Evolutionary conservation across 352 stramenopile genomes (phyloP).

Genomic region (Thraustochytrium striatum): DNA sequence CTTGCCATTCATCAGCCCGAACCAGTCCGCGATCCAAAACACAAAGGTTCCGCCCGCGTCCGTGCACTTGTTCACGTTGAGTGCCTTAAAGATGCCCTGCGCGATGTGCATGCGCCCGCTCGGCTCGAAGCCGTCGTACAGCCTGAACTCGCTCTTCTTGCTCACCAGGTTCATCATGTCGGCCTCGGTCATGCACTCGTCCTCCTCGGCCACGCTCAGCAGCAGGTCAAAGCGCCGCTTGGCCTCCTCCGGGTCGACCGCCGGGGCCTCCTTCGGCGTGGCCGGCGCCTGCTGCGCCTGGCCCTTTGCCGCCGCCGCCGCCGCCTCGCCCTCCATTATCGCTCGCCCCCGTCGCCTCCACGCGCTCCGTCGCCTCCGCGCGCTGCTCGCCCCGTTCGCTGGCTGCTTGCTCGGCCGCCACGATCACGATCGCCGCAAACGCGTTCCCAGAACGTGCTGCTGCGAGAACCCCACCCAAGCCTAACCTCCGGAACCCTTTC

Average conservation of each 20-base stretch:
- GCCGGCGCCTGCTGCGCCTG: neutral
- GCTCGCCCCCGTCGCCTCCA: too few species aligned
- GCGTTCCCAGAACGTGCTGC: too few species aligned
- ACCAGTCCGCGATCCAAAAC: constrained; percentile 99
- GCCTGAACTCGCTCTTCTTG: constrained; percentile 79
- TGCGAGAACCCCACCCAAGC: too few species aligned
- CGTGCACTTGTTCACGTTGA: constrained; percentile 94
- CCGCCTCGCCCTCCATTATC: neutral
- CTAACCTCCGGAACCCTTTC: too few species aligned
- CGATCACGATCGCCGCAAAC: too few species aligned
- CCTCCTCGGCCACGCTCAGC: constrained; percentile 81
- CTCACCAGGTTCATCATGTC: constrained; percentile 73
- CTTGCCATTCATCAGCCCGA: constrained; percentile 99
- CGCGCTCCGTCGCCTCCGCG: too few species aligned
- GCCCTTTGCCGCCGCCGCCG: neutral
- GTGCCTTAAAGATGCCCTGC: constrained; percentile 88
- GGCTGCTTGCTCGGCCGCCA: too few species aligned
- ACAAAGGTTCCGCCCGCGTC: constrained; percentile 88
- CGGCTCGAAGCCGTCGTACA: constrained; percentile 98
- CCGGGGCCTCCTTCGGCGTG: neutral
- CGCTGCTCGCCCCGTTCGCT: too few species aligned
- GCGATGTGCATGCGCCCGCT: constrained; percentile 98
- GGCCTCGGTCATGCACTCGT: constrained; percentile 84
- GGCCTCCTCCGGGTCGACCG: neutral
- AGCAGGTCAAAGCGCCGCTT: constrained; percentile 72